Evolutionary conservation across 345 rosid genomes (phyloP), one percentile per base, ranked within the genome.

Genomic region (Eutrema heterophyllum): DNA sequence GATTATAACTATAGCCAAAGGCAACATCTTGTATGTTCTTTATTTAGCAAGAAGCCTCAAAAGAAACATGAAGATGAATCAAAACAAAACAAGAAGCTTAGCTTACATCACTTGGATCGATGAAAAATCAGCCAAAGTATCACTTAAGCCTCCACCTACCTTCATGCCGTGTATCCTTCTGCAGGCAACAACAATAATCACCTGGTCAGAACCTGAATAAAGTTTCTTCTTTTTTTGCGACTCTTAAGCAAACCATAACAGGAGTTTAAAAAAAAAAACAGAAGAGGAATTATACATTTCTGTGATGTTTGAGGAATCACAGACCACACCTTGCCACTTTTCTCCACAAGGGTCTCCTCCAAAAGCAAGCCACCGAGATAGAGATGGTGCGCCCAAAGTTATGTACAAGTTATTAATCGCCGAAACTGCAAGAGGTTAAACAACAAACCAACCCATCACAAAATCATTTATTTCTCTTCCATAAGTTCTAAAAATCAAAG

Each of bases 321-420:
- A 95, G 39, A 77, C 68, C 35, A 92, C 96, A 14, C 99, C 99
- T 79, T 87, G 81, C 99, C 99, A 95, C 56, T 52, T 46, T 44
- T 92, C 97, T 54, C 84, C 84, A 76, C 99, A 95, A 6, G 99
- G 98, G 76, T 95, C 99, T 76, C 99, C 99, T 76, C 98, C 98
- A 67, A 81, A 72, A 48, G 92, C 71, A 68, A 77, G 46, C 99
- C 99, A 95, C 51, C 83, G 87, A 24, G 8, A 44, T 54, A 92
- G 75, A 60, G 89, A 84, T 15, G 97, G 97, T 32, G 78, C 79
- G 13, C 89, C 88, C 81, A 95, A 76, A 40, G 89, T 77, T 14
- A 83, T 48, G 44, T 72, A 90, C 66, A 95, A 84, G 80, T 81
- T 74, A 81, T 95, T 90, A 74, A 90, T 77, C 11, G 96, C 99